These are phyloP conservation scores for Phaeoacremonium minimum DNA, from an alignment of 2,329 filamentous ascomycete species.

Conservation along the genomic window DNA sequence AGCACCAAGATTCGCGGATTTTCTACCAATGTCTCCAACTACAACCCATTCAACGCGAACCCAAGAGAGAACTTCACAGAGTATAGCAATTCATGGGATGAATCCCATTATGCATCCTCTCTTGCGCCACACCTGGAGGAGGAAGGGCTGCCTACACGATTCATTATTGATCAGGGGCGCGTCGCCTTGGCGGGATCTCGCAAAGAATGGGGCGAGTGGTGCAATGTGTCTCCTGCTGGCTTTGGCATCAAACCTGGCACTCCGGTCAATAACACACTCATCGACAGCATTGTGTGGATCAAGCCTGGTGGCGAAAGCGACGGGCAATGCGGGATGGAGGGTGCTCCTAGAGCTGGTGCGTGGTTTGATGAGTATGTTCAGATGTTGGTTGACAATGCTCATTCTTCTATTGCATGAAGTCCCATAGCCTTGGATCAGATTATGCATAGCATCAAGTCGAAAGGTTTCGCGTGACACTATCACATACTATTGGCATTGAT, in stretches of 20 bases:
- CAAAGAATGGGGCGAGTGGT: slow-evolving; percentile 37
- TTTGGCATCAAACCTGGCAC: slow-evolving; percentile 31
- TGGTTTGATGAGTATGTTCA: slow-evolving; percentile 38
- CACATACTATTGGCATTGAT: no score
- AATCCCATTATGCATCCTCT: slow-evolving; percentile 32
- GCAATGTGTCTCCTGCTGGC: slow-evolving; percentile 33
- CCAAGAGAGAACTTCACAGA: slow-evolving; percentile 34
- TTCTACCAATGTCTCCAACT: slow-evolving; percentile 40
- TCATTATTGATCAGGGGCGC: slow-evolving; percentile 41
- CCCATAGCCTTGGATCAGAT: no score
- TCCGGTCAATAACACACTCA: slow-evolving; percentile 24
- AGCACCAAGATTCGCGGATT: slow-evolving; percentile 30
- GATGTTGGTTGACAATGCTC: slow-evolving; percentile 33
- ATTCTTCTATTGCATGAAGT: slow-evolving; percentile 13
- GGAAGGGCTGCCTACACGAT: slow-evolving; percentile 32
- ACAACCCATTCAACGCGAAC: slow-evolving; percentile 32
- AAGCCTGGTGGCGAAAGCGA: slow-evolving; percentile 41
- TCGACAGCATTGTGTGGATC: slow-evolving; percentile 39
- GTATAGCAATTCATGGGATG: slow-evolving; percentile 32
- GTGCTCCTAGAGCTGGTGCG: slow-evolving; percentile 29
- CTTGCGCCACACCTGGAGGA: slow-evolving; percentile 30
- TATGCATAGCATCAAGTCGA: no score
- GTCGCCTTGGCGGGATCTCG: slow-evolving; percentile 29
- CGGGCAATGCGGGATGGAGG: slow-evolving; percentile 29
- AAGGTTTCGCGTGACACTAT: no score